Percentiles rank a stretch among this genome's conserved stretches.
Conservation (phyloP, 495 filamentous ascomycete genomes). For the Penicillium waksmanii region DNA sequence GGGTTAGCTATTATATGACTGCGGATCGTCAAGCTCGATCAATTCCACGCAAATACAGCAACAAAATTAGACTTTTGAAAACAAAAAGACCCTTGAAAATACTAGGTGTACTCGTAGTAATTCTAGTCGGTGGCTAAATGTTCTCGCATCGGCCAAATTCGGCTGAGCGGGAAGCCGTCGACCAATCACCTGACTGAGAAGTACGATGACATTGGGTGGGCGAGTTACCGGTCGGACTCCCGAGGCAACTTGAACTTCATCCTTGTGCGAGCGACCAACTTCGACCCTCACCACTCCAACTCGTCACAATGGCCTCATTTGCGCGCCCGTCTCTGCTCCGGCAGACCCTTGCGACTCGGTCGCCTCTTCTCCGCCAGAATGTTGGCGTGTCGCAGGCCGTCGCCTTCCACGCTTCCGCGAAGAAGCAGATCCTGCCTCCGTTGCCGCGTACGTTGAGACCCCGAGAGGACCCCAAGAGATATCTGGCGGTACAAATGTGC, state of each 20-base stretch:
- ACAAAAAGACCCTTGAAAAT: neutral
- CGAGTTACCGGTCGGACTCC: slow-evolving; percentile 43
- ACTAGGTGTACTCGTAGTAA: neutral
- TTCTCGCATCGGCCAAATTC: slow-evolving; percentile 45
- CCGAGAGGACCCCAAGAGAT: neutral
- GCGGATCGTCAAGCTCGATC: neutral
- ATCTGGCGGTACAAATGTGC: neutral
- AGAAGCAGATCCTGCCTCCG: slow-evolving; percentile 68
- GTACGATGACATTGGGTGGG: slow-evolving; percentile 40
- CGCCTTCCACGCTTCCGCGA: slow-evolving; percentile 73
- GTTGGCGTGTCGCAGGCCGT: slow-evolving; percentile 53
- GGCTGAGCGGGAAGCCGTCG: slow-evolving; percentile 43
- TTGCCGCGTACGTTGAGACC: slow-evolving; percentile 62
- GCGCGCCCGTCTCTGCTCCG: slow-evolving; percentile 45
- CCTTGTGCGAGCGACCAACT: slow-evolving; percentile 33
- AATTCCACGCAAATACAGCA: no score
- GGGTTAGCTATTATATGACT: neutral
- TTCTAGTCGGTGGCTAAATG: slow-evolving; percentile 1
- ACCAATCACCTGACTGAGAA: slow-evolving; percentile 47
- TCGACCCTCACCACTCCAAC: slow-evolving; percentile 27
- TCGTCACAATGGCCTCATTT: slow-evolving; percentile 48
- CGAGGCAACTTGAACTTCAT: slow-evolving; percentile 53
- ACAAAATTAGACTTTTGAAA: no score
- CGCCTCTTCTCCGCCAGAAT: slow-evolving; percentile 44
- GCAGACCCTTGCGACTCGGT: slow-evolving; percentile 45